Evolutionary conservation across 2,329 filamentous ascomycete species (phyloP).

Genomic region (Aaosphaeria pasadenensis): DNA sequence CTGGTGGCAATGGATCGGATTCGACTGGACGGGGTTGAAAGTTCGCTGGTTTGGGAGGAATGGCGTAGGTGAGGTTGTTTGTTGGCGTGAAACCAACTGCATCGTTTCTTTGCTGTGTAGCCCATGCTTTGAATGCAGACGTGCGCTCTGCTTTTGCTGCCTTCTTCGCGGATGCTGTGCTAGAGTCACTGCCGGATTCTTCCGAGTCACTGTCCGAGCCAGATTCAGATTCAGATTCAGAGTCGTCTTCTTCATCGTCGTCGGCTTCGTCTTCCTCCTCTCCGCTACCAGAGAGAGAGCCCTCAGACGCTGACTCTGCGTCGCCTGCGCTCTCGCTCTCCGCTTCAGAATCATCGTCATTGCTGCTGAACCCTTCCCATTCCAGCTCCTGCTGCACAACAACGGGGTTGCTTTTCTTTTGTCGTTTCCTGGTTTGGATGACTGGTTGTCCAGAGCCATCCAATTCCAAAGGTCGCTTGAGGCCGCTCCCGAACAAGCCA

Average conservation of each 20-base stretch:
- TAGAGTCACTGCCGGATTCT: conserved; percentile 29
- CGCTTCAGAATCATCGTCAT: conserved; percentile 28
- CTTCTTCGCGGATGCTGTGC: conserved; percentile 32
- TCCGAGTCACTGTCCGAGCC: conserved; percentile 35
- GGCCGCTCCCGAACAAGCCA: conserved; percentile 63
- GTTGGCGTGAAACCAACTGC: conserved; percentile 67
- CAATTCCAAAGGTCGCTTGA: conserved; percentile 82
- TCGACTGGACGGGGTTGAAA: conserved; percentile 68
- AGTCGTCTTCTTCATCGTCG: conserved; percentile 5
- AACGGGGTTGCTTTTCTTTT: conserved; percentile 45
- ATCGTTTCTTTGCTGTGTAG: conserved; percentile 79
- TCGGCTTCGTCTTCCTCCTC: conserved; percentile 6
- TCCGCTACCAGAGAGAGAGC: conserved; percentile 5
- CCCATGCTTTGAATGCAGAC: conserved; percentile 92
- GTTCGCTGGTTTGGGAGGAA: conserved; percentile 52
- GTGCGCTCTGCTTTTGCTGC: conserved; percentile 43
- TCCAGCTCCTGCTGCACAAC: conserved; percentile 46
- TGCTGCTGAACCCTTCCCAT: conserved; percentile 63
- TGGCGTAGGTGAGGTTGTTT: conserved; percentile 30
- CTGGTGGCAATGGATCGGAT: conserved; percentile 66
- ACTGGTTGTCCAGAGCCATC: conserved; percentile 78
- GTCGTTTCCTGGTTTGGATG: conserved; percentile 77
- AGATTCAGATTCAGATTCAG: conserved; percentile 6
- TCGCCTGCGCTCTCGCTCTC: conserved; percentile 17
- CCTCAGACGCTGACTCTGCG: background rate